Conservation (phyloP, 2,329 filamentous ascomycete species). For the Zasmidium citrigriseum region DNA sequence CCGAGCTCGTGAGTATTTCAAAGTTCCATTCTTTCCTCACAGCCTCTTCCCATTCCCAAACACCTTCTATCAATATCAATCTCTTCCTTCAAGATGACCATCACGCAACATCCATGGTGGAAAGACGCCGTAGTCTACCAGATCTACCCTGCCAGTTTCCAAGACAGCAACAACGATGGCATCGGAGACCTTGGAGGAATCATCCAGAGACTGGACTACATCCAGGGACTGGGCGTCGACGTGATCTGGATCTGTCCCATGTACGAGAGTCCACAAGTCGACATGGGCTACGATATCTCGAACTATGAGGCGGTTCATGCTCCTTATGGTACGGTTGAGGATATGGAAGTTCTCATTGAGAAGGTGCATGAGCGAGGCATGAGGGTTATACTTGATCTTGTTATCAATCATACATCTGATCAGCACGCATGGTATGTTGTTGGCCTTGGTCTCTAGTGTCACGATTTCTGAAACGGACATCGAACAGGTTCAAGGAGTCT, state of each 20-base stretch:
- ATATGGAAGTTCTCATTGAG: conserved; percentile 47
- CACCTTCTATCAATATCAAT: background rate
- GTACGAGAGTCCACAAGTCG: conserved; percentile 53
- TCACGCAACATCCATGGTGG: conserved; percentile 34
- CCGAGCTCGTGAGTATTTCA: no score
- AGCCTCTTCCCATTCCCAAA: no score
- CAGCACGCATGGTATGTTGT: conserved; percentile 53
- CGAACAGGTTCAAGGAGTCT: conserved; percentile 55
- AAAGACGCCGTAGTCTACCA: conserved; percentile 45
- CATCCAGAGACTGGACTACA: conserved; percentile 60
- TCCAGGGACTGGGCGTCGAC: conserved; percentile 62
- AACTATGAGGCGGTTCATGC: conserved; percentile 49
- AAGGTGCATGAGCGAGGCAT: conserved; percentile 46
- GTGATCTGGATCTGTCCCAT: conserved; percentile 45
- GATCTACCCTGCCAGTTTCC: conserved; percentile 61
- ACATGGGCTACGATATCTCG: conserved; percentile 56
- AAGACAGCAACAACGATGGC: conserved; percentile 55
- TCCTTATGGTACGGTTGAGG: conserved; percentile 48
- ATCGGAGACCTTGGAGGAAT: conserved; percentile 67
- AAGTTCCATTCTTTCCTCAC: background rate
- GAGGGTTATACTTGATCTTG: conserved; percentile 51
- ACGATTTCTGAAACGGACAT: no score
- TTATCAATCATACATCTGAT: conserved; percentile 32
- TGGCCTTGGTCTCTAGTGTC: no score
- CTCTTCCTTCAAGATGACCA: conserved; percentile 4